Percentiles rank a stretch among this genome's conserved stretches.
Evolutionary conservation across 179 eudicot species (phyloP).

Genomic region (Beta lomatogona): DNA sequence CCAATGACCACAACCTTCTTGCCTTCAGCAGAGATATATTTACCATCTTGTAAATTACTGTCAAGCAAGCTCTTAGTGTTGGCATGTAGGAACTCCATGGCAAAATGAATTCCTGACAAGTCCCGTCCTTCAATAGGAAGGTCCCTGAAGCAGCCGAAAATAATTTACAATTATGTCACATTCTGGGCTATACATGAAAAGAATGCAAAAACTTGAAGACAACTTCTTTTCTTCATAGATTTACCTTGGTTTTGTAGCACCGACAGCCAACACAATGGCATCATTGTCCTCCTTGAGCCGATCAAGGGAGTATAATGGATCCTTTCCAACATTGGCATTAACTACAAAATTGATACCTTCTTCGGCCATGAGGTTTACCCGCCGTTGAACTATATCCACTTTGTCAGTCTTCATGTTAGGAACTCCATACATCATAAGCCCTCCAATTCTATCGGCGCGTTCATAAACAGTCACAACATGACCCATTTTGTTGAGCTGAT

Average conservation of each 20-base stretch:
- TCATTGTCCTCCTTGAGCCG: constrained; percentile 70
- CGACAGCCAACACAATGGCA: constrained; percentile 86
- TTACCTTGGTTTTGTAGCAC: constrained; percentile 96
- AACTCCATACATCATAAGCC: constrained; percentile 99
- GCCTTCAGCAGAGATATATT: constrained; percentile 89
- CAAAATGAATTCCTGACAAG: constrained; percentile 87
- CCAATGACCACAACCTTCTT: constrained; percentile 99
- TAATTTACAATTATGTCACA: neutral
- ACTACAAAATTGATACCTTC: constrained; percentile 89
- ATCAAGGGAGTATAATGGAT: constrained; percentile 64
- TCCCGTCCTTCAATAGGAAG: constrained; percentile 94
- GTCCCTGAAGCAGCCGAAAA: constrained; percentile 55
- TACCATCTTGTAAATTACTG: constrained; percentile 84
- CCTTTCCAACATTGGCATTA: constrained; percentile 86
- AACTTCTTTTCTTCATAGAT: neutral
- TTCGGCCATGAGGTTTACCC: constrained; percentile 85
- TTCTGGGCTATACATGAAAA: neutral
- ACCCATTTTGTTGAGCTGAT: constrained; percentile 92
- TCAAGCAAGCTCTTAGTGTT: constrained; percentile 97
- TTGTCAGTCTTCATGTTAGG: constrained; percentile 99
- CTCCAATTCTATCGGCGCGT: constrained; percentile 94
- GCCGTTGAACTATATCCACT: constrained; percentile 75
- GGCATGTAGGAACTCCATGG: constrained; percentile 97
- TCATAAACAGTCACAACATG: constrained; percentile 91
- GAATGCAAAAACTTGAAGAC: neutral